Conservation (phyloP, 306 rosid species). For the Crotalaria pallida region DNA sequence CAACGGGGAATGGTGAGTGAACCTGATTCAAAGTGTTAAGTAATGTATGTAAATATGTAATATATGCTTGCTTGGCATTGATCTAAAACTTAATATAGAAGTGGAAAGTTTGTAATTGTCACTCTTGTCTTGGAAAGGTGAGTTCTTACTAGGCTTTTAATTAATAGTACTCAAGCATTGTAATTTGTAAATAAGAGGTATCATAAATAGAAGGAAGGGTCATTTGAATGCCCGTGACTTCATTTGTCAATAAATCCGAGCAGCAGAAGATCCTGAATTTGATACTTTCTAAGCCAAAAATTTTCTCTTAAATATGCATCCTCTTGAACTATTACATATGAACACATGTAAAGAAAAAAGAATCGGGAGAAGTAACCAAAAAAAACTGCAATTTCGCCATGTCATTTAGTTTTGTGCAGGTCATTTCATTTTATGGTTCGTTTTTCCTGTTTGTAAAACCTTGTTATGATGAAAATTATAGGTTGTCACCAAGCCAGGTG, state of each 20-base stretch:
- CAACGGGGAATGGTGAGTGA: conserved; percentile 81
- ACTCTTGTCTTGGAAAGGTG: background rate
- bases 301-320: too few relatives aligned
- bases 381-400: background rate
- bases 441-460: background rate
- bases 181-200: background rate
- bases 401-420: background rate
- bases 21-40: conserved; percentile 1
- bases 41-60: background rate
- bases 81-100: background rate
- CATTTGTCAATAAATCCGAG: too few relatives aligned
- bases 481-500: conserved; percentile 83
- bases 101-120: background rate
- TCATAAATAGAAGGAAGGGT: background rate
- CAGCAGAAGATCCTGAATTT: too few relatives aligned
- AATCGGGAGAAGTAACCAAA: background rate
- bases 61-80: background rate
- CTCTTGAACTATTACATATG: background rate
- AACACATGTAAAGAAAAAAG: background rate
- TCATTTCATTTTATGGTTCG: background rate
- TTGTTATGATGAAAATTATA: conserved; percentile 7
- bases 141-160: background rate
- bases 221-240: too few relatives aligned
- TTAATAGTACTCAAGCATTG: background rate
- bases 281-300: too few relatives aligned